Percentiles rank a stretch among this genome's conserved stretches.
Evolutionary conservation across 192 early-diverging fungal genomes (phyloP).

Genomic region (Funneliformis mosseae): DNA sequence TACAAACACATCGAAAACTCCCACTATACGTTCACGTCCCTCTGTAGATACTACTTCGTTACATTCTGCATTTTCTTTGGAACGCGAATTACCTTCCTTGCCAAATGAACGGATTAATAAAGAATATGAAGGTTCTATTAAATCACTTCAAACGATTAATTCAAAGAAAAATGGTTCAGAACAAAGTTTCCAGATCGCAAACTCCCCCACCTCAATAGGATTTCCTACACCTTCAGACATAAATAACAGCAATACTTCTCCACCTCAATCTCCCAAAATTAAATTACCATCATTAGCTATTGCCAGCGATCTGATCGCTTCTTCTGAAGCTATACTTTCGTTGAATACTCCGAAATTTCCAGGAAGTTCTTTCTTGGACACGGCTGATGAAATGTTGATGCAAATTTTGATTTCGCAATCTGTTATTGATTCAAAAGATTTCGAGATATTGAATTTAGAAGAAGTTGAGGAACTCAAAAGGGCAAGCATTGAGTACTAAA

Average conservation of each 20-base stretch:
- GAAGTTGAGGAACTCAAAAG: slow-evolving; percentile 58
- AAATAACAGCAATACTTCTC: neutral
- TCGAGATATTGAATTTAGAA: slow-evolving; percentile 53
- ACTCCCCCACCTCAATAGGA: neutral
- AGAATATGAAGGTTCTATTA: neutral
- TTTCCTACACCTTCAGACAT: neutral
- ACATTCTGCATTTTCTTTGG: neutral
- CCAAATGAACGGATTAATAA: too few relatives aligned
- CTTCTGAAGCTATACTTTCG: slow-evolving; percentile 27
- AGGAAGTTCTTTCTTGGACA: slow-evolving; percentile 22
- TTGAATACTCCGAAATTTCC: neutral
- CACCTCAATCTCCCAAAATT: slow-evolving; percentile 16
- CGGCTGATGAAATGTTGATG: slow-evolving; percentile 45
- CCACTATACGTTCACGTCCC: neutral
- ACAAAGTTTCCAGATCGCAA: neutral
- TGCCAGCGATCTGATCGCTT: slow-evolving; percentile 21
- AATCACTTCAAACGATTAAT: neutral
- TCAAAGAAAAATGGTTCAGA: neutral
- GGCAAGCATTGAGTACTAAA: slow-evolving; percentile 36
- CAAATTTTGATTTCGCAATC: slow-evolving; percentile 57
- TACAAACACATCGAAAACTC: neutral
- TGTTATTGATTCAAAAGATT: slow-evolving; percentile 56
- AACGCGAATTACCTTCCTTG: slow-evolving; percentile 9
- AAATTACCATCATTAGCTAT: slow-evolving; percentile 16
- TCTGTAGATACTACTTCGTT: slow-evolving; percentile 6